Base-by-base conservation (phyloP, 176 grass and related monocot genomes). In the Oryza officinalis region DNA sequence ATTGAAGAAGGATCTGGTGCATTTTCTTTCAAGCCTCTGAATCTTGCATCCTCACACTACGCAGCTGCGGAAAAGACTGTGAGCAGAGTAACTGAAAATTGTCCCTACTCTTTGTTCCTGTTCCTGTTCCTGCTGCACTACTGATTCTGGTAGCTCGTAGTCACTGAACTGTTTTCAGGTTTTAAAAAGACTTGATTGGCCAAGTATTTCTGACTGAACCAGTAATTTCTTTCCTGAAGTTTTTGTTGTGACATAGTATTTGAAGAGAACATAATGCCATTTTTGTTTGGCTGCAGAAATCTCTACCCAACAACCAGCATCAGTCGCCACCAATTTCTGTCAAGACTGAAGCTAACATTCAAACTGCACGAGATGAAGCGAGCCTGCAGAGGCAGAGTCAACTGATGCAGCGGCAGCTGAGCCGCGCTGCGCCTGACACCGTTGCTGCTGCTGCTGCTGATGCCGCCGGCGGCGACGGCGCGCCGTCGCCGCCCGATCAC, bases 11-110 rank as follows among this genome's bases (percentile, higher is more conserved):
- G 18, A 57, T 10, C 74, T 64, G n/a, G 45, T 81, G 30, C 80
- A 70, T 94, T 90, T 83, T 44, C 85, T 41, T 94, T 92, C 87
- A 92, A 87, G 81, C 35, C 89, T 66, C 45, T 88, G 59, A 78
- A 92, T 28, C 71, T 84, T 31, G 78, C 57, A 41, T 83, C 89
- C 28, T 89, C 92, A 76, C 81, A 46, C 27, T 89, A 83, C 77
- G 18, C 50, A 32, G 26, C 82, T 59, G 69, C 47, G 72, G 84
- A 64, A 70, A 88, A 82, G 52, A 87, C 71, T 87, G 92, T 94
- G n/a, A 75, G 31, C 18, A 38, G n/a, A 38, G n/a, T 59, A 31
- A 64, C 37, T 81, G 15, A 75, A 75, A 26, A 14, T 54, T 86
- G 2, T 75, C 8, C 15, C 61, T 71, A n/a, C 9, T 13, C 54